A percentile compares a stretch with the other conserved stretches of the same genome.
Evolutionary conservation across 2,329 filamentous ascomycete genomes (phyloP).

Genomic region (Venturia asperata): DNA sequence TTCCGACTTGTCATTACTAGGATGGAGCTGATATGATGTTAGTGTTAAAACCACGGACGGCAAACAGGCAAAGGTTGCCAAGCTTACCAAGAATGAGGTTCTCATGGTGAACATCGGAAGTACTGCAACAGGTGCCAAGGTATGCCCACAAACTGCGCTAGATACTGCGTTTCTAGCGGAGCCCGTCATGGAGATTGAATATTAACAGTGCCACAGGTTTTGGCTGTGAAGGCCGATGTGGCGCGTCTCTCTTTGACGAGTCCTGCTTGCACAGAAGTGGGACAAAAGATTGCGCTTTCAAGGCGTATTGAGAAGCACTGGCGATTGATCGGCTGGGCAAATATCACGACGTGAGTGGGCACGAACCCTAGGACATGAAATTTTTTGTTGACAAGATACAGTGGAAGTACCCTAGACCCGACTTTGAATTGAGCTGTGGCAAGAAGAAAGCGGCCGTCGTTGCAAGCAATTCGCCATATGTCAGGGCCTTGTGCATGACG

Average conservation of each 20-base stretch:
- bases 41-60: slow-evolving; percentile 90
- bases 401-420: not conserved
- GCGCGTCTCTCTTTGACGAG: slow-evolving; percentile 90
- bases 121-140: slow-evolving; percentile 94
- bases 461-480: not conserved
- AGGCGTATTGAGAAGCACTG: slow-evolving; percentile 99
- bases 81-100: slow-evolving; percentile 96
- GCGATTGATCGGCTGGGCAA: slow-evolving; percentile 56
- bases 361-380: not conserved
- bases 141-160: not conserved
- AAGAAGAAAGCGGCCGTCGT: not conserved
- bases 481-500: not conserved
- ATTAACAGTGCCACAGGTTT: slow-evolving; percentile 43
- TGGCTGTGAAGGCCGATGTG: slow-evolving; percentile 90
- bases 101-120: slow-evolving; percentile 99
- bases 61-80: slow-evolving; percentile 98
- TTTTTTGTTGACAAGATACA: not conserved
- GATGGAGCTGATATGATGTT: not conserved
- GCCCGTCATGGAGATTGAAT: not conserved
- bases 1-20: not conserved
- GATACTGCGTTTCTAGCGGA: not conserved
- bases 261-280: slow-evolving; percentile 92
- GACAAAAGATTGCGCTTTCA: slow-evolving; percentile 94
- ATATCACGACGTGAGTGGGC: slow-evolving; percentile 33
- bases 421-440: not conserved